Base-by-base conservation (phyloP, 805 yeast species). In the Metschnikowia anglica region DNA sequence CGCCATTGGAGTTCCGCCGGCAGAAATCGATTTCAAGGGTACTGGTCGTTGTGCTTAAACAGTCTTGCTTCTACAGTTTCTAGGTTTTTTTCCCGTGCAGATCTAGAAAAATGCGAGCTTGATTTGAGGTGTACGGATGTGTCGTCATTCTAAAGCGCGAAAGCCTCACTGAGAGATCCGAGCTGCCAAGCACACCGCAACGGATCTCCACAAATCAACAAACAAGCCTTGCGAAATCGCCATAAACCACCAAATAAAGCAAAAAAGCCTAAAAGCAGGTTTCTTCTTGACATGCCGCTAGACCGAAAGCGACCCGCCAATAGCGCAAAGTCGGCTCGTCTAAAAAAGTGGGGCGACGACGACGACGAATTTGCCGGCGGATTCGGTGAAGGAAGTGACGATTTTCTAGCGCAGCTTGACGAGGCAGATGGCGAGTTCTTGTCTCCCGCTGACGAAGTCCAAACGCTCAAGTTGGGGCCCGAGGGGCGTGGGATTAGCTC, bases 281-380 rank as follows among this genome's bases (percentile, higher is more conserved):
- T 33, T 20, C 15, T 33, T 33, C n/a, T 37, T 17, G 24, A 21
- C 12, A 41, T 37, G 46, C 37, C 38, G 31, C 46, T 28, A 13
- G 39, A 37, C 25, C 43, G 29, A 30, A 27, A 11, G 34, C 39
- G 30, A 23, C 25, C 34, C 13, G 29, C 23, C 28, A n/a, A 37
- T 21, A 29, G 34, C 23, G 38, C 17, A 12, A 49, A 46, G 26
- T 25, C 29, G 12, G 46, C 41, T 12, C 45, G 43, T 13, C 39
- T 51, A 12, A 29, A 37, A 18, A 36, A 44, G 29, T 49, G 55
- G 52, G 49, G 47, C 34, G 54, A 51, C 16, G 37, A 16, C 10
- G 40, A 46, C 17, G 41, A 29, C 41, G 45, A 36, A 12, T 46
- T 29, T 15, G 32, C 37, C 18, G 34, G 17, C 8, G 34, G 26